Base-by-base conservation (phyloP, 441 rosid genomes). In the Adansonia madagascariensis region DNA sequence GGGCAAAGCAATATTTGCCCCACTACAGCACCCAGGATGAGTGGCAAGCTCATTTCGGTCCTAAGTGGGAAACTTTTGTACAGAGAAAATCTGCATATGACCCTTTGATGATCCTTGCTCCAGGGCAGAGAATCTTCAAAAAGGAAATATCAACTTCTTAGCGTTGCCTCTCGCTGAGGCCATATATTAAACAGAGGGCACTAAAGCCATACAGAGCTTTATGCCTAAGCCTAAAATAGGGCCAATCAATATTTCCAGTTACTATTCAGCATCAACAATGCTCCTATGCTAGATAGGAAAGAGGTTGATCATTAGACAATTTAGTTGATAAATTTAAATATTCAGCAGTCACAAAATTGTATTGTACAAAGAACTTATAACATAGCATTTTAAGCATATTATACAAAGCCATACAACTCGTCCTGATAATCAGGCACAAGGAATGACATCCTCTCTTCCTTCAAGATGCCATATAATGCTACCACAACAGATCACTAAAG, bases 11-110 rank as follows among this genome's bases (percentile, higher is more conserved):
- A 77, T 95, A 95, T 80, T 84, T 95, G 83, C 92, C 97, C 14
- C 92, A 89, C 27, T 86, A 91, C 74, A 82, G 71, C 76, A 88
- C 86, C 43, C 89, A 81, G 64, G 85, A 87, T 80, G 96, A 92
- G 83, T 95, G 99, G 98, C 78, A 81, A 85, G 70, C 80, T 78
- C 99, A 95, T 79, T 92, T 89, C 71, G 97, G 99, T 18, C 79
- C 82, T 41, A 80, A 68, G 70, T 92, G 98, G 98, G 88, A 91
- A 86, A 88, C 80, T 71, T 91, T 93, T 76, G 77, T 86, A 35
- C 77, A 75, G 79, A 89, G 91, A 82, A 93, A 95, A 85, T 75
- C 81, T n/a, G 76, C 80, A 27, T 95, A 93, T 81, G 98, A 95
- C 80, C 98, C 94, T 79, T 83, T 88, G 75, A 87, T 88, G 71